These are phyloP conservation scores for Candida saitoana DNA, from an alignment of 805 yeast species.

Conservation along the genomic window DNA sequence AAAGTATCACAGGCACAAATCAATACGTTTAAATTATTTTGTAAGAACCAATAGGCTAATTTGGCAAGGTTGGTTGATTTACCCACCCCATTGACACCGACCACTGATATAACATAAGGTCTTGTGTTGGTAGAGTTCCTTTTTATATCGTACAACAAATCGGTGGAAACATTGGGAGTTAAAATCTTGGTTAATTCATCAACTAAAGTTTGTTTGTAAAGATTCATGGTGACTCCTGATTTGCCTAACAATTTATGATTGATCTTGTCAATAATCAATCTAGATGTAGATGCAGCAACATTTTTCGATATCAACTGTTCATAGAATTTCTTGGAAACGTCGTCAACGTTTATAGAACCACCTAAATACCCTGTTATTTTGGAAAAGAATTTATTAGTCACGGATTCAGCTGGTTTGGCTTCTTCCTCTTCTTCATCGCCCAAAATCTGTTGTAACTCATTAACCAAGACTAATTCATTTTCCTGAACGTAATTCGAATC, in stretches of 20 bases:
- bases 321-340: constrained; percentile 60
- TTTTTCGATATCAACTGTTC: constrained; percentile 81
- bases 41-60: constrained; percentile 91
- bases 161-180: constrained; percentile 89
- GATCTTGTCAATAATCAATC: constrained; percentile 63
- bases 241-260: constrained; percentile 69
- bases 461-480: constrained; percentile 37
- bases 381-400: constrained; percentile 25
- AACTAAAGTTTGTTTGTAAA: constrained; percentile 59
- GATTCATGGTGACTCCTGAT: constrained; percentile 66
- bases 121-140: constrained; percentile 25
- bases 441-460: constrained; percentile 38
- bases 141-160: constrained; percentile 77
- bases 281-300: constrained; percentile 88
- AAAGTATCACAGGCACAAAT: constrained; percentile 98
- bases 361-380: constrained; percentile 38
- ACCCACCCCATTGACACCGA: constrained; percentile 98
- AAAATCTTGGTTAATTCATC: constrained; percentile 71
- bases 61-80: constrained; percentile 94
- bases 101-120: constrained; percentile 95
- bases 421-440: constrained; percentile 18
- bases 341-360: constrained; percentile 46
- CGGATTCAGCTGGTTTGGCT: constrained; percentile 2
- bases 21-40: constrained; percentile 78
- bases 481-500: constrained; percentile 32